Base-by-base conservation (phyloP, 352 stramenopile species). In the Plasmopara viticola region DNA sequence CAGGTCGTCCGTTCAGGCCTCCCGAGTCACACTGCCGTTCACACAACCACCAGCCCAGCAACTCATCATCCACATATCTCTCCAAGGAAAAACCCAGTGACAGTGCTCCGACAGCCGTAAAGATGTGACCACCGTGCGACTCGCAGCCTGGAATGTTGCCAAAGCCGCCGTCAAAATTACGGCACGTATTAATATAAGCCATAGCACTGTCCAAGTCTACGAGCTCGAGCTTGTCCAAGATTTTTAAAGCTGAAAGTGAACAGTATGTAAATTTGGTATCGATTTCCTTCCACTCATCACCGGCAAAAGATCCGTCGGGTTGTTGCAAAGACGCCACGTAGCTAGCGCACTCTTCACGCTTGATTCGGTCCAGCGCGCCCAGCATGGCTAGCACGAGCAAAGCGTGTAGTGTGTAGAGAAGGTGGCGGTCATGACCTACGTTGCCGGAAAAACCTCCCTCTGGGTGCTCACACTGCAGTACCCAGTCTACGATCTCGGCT, bases 221-320 rank as follows among this genome's bases (percentile, higher is more conserved):
- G 6, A 80, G 63, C 13, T 91, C 72, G 14, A 98, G 67, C 35
- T 66, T 64, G 8, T 87, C 85, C 43, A 99, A 72, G 34, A 99
- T 81, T 35, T 95, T 90, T 28, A 99, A 81, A 37, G 75, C 78
- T n/a, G 82, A 96, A 14, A 99, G 70, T 17, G 96, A 96, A 62
- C 96, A 99, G 71, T 99, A 99, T 20, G 89, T 97, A 70, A 99
- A 99, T 59, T 98, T 93, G 45, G 97, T 99, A 73, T 99, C 97
- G 48, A 99, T 90, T 65, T 99, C 97, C 30, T 86, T 83, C 88
- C 95, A 99, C 65, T 93, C 63, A 70, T 99, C 97, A 33, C 95
- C 97, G 3, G 77, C 84, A 64, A 99, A 99, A 14, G 90, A 98
- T 6, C 97, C 97, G 73, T 99, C 96, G 0, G 66, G 52, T 66